Evolutionary conservation across 1,284 basidiomycete species (phyloP).

Genomic region (Heterobasidion annosum): DNA sequence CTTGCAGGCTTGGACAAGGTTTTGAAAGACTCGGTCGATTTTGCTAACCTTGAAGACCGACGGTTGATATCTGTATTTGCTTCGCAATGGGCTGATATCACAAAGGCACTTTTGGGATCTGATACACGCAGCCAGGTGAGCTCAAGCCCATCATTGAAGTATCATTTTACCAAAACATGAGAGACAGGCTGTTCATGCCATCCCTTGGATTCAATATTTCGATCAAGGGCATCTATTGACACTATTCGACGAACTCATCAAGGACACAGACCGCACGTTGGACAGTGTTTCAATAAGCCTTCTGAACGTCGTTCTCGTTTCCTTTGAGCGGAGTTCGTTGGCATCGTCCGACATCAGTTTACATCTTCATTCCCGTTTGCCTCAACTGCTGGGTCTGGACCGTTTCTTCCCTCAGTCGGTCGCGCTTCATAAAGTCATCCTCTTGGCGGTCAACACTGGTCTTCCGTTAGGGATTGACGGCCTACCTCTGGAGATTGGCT

Average conservation of each 20-base stretch:
- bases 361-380: constrained; percentile 10
- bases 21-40: constrained; percentile 17
- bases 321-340: constrained; percentile 7
- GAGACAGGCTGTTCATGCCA: constrained; percentile 4
- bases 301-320: constrained; percentile 10
- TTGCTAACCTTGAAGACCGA: constrained; percentile 16
- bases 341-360: constrained; percentile 3
- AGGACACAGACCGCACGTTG: constrained; percentile 17
- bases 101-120: constrained; percentile 8
- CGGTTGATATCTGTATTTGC: constrained; percentile 18
- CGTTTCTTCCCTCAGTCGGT: constrained; percentile 23
- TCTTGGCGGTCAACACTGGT: constrained; percentile 26
- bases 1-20: constrained; percentile 22
- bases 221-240: constrained; percentile 18
- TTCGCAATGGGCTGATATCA: constrained; percentile 21
- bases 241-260: constrained; percentile 23
- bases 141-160: not conserved
- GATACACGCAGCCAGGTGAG: constrained; percentile 12
- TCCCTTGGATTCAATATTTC: constrained; percentile 43
- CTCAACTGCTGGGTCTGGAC: constrained; percentile 14
- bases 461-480: constrained; percentile 38
- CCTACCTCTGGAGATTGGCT: constrained; percentile 3
- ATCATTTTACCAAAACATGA: not conserved
- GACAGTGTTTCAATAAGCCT: constrained; percentile 4
- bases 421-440: constrained; percentile 39